Base-by-base conservation (phyloP, 345 rosid genomes). In the Hibiscus syriacus region DNA sequence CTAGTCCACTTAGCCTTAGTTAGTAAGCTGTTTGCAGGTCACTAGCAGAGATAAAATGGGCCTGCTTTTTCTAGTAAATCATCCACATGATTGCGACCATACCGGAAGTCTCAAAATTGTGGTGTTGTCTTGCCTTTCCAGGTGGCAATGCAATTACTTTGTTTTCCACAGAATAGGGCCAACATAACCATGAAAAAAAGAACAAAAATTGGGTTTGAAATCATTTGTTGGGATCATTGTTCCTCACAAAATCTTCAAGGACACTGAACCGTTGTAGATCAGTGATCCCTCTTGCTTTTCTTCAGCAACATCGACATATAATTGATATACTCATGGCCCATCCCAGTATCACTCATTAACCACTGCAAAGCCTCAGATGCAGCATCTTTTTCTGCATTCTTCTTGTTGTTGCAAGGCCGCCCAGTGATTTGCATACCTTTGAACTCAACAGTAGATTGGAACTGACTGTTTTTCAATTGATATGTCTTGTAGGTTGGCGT, bases 341-440 rank as follows among this genome's bases (percentile, higher is more conserved):
- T 77, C 70, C 69, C 78, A 20, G 79, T 69, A 58, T 82, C 84
- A 45, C 87, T 83, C 86, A 78, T 80, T 74, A 93, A 78, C 90
- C 88, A 89, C 78, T 77, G 85, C 72, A 93, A 79, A 74, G 97
- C 96, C 80, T 88, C 91, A 16, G 96, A 90, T 16, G 96, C 97
- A 12, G 97, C 98, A 75, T 93, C 98, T 67, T 93, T 93, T 84
- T 93, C 98, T 0, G 97, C 97, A 63, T 78, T 82, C 76, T 90
- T 93, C 85, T 93, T 93, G 83, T 85, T 89, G 84, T 69, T 80
- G 82, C 86, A 89, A 72, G 94, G 94, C 70, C 80, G 88, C 34
- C 98, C 97, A 80, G 80, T 86, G 63, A 87, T 79, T 76, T 87
- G 82, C 80, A 80, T 81, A 43, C 85, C 92, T 20, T 86, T 89